Conservation (phyloP, 306 rosid species). For the Trifolium dubium region DNA sequence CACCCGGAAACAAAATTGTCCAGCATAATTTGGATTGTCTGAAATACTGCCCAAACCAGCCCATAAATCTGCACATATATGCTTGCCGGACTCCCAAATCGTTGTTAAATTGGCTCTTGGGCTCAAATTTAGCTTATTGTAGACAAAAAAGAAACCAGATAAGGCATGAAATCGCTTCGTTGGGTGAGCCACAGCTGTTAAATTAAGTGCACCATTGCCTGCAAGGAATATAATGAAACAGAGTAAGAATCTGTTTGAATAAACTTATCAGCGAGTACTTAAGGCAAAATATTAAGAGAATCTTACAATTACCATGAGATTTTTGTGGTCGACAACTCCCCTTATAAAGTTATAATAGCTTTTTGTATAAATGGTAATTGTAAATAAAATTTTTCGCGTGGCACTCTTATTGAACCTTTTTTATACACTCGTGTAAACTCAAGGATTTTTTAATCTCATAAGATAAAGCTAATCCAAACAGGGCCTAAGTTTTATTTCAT, state of each 20-base stretch:
- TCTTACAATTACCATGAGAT: neutral
- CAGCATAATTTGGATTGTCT: conserved; percentile 49
- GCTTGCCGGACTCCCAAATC: conserved; percentile 73
- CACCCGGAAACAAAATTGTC: conserved; percentile 73
- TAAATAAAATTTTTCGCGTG: neutral
- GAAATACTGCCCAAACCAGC: conserved; percentile 51
- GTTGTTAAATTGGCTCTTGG: conserved; percentile 64
- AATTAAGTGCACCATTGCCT: conserved; percentile 60
- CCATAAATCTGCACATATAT: conserved; percentile 71
- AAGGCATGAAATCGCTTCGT: conserved; percentile 67
- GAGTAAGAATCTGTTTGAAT: neutral
- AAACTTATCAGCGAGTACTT: neutral
- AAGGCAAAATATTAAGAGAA: neutral
- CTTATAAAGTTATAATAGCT: too few species aligned
- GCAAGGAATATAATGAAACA: conserved; percentile 44
- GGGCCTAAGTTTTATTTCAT: neutral
- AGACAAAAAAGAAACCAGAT: conserved; percentile 83
- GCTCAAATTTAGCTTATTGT: conserved; percentile 65
- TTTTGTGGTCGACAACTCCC: neutral
- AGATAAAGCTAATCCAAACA: neutral
- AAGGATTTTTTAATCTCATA: too few species aligned
- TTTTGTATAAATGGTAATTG: neutral
- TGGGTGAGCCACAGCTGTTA: conserved; percentile 52
- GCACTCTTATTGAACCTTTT: neutral
- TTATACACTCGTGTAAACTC: neutral